Base-by-base conservation (phyloP, 2,329 filamentous ascomycete genomes). In the Ceratocystis alfenasii region DNA sequence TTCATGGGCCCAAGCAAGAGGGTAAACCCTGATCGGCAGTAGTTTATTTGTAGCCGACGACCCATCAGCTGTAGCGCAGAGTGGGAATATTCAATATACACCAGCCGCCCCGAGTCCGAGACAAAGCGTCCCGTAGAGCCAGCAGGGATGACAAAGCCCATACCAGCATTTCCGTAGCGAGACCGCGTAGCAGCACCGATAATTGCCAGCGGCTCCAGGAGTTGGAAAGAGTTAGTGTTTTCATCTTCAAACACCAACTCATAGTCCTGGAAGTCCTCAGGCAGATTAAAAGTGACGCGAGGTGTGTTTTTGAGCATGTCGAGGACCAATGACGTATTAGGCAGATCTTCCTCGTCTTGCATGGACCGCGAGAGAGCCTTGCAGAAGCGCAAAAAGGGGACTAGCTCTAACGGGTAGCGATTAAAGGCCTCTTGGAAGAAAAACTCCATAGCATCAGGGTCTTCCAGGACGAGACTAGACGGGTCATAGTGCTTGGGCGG, bases 181-280 rank as follows among this genome's bases (percentile, higher is more conserved):
- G 61, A 67, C 28, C 69, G 66, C 3, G 63, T 46, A 12, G 65
- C 60, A 5, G 69, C 65, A 17, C 76, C 73, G 68, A 93, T 87
- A 2, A 92, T 79, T 1, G 84, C 79, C 6, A 92, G 76, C 63
- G 86, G 80, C 57, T 81, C 78, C 0, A 80, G 77, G 3, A 96
- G 81, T 68, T 83, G 80, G 68, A 96, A 88, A 20, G 84, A 84
- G 70, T 95, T 94, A 30, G 84, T 85, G 70, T 94, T 92, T 67
- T 94, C 89, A 69, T 96, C 90, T 75, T 96, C 92, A 64, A 88
- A 85, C 48, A 88, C 85, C 12, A 92, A 84, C 68, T 87, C 83
- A 70, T 95, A 96, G 45, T 83, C 83, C 53, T 82, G 81, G 73
- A 95, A 96, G 41, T 82, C 76, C 0, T 81, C 76, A 0, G 89